Evolutionary conservation across 257 asterid genomes (phyloP), one percentile per base, ranked within the genome.

Genomic region (Knoxia roxburghii): DNA sequence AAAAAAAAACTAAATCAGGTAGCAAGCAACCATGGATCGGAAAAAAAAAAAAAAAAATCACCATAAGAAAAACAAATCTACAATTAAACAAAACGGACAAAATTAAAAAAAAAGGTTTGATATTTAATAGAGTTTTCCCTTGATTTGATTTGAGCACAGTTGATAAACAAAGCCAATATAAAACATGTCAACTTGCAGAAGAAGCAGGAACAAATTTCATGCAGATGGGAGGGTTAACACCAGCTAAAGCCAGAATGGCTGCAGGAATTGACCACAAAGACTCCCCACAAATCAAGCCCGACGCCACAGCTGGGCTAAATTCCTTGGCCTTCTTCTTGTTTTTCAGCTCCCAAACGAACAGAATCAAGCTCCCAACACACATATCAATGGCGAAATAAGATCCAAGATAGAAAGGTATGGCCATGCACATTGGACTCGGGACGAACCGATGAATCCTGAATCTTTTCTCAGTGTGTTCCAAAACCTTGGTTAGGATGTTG

Each of bases 391-490:
- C 75, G 43, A 89, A 89, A 65, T 85, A 87, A 0, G 80, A 86
- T 3, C 96, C 93, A 0, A 87, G 70, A 58, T 87, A 87, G 80
- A 89, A 87, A 0, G 96, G 96, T 18, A 87, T 85, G 0, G 96
- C 96, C 95, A 89, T 87, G 72, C 93, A 89, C 96, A 89, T 89
- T 0, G 96, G 88, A 64, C 81, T 87, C 0, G 96, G 95, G 1
- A 89, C 49, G 32, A 87, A 84, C 70, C 92, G 71, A 64, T 84
- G 71, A 0, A 83, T 50, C 77, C 74, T 29, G 14, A 51, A 78
- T 69, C 69, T 87, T 0, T 81, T 84, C 54, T 89, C 96, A 11
- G 10, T 50, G 59, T 29, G 72, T 58, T 64, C 55, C 79, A 85
- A 37, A 35, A 75, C 9, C 50, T 69, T 69, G 0, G 72, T 68